phyloP scores from a whole-genome alignment of 2,329 filamentous ascomycete species.

The Volutella citrinella region DNA sequence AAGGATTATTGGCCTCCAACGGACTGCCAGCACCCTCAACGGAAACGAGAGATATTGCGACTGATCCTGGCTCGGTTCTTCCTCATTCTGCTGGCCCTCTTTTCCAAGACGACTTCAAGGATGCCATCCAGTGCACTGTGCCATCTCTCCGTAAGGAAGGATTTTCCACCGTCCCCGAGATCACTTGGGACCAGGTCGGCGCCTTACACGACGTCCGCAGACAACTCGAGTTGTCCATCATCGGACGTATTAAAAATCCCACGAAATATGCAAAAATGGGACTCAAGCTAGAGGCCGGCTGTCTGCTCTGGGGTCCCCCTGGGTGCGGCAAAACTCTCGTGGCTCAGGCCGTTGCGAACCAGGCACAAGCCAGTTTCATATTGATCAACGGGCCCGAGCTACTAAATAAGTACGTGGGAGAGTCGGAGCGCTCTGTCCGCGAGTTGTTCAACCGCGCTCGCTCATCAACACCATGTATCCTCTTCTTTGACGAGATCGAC shows the following conservation, averaged over 20 bases:
- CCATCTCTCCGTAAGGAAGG: slow-evolving; percentile 80
- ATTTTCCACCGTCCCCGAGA: slow-evolving; percentile 89
- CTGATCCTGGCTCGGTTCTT: neutral
- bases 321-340: slow-evolving; percentile 96
- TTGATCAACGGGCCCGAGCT: slow-evolving; percentile 95
- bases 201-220: slow-evolving; percentile 77
- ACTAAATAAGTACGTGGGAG: slow-evolving; percentile 96
- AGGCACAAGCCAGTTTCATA: slow-evolving; percentile 96
- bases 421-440: slow-evolving; percentile 88
- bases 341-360: slow-evolving; percentile 93
- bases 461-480: slow-evolving; percentile 83
- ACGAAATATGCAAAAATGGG: slow-evolving; percentile 74
- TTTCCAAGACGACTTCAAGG: slow-evolving; percentile 59
- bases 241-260: slow-evolving; percentile 82
- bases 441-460: slow-evolving; percentile 89
- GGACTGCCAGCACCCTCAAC: slow-evolving; percentile 1
- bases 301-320: slow-evolving; percentile 93
- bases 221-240: slow-evolving; percentile 80
- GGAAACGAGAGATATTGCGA: slow-evolving; percentile 18
- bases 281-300: slow-evolving; percentile 77
- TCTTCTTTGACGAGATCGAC: slow-evolving; percentile 98
- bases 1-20: neutral
- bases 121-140: slow-evolving; percentile 62
- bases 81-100: slow-evolving; percentile 11
- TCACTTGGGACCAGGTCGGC: slow-evolving; percentile 90